Evolutionary conservation across 371 early-diverging fungal genomes (phyloP).

Genomic region (Mortierella sp.): DNA sequence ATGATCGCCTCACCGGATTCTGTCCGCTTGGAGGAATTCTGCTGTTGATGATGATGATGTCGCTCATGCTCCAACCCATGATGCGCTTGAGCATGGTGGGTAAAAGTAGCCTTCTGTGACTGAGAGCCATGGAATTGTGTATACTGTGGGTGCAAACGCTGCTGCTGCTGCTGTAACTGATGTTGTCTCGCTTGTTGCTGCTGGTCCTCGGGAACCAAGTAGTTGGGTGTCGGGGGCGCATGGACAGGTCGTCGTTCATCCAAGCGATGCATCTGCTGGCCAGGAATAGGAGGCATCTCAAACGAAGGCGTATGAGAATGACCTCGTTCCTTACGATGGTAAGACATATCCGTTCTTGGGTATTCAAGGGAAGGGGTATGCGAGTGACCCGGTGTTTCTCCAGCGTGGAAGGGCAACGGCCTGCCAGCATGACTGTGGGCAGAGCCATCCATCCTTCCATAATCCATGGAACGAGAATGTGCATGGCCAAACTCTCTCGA

Average conservation of each 20-base stretch:
- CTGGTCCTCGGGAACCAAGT: conserved; percentile 1
- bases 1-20: not conserved
- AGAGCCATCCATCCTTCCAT: conserved; percentile 24
- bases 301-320: conserved; percentile 52
- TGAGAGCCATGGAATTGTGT: conserved; percentile 21
- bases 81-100: conserved; percentile 18
- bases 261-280: conserved; percentile 39
- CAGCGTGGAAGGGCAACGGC: conserved; percentile 14
- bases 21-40: conserved; percentile 7
- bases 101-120: conserved; percentile 20
- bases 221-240: conserved; percentile 4
- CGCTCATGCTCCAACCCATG: conserved; percentile 22
- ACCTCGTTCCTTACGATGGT: conserved; percentile 44
- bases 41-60: conserved; percentile 15
- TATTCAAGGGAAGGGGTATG: conserved; percentile 50
- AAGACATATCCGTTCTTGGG: conserved; percentile 24
- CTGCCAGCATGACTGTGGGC: too few relatives aligned
- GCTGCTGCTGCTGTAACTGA: conserved; percentile 13
- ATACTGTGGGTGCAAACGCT: conserved; percentile 13
- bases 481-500: conserved; percentile 27
- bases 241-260: conserved; percentile 32
- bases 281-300: conserved; percentile 52
- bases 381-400: conserved; percentile 15
- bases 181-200: conserved; percentile 9
- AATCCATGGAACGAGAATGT: conserved; percentile 50